phyloP scores from a whole-genome alignment of 139 green algal genomes.

The Edaphochlamys debaryana region DNA sequence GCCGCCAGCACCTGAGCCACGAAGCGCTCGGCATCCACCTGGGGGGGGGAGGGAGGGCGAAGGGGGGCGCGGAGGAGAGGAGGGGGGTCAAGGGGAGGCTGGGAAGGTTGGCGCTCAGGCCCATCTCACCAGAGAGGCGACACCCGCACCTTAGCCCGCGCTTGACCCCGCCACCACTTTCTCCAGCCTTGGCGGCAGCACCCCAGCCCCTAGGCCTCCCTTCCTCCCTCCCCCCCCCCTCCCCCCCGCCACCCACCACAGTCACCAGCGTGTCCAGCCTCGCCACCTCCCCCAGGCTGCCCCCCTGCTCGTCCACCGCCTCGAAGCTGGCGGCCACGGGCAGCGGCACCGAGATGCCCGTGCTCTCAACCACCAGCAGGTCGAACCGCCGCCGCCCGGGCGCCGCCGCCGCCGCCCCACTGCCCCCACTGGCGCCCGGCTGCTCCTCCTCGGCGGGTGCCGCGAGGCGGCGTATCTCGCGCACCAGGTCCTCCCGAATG shows the following conservation, averaged over 20 bases:
- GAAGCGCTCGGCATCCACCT: conserved; percentile 57
- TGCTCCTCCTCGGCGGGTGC: not conserved
- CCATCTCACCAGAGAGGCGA: too few species aligned
- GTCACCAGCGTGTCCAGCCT: conserved; percentile 61
- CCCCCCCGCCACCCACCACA: conserved; percentile 43
- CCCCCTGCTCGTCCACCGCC: conserved; percentile 29
- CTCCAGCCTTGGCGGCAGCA: too few species aligned
- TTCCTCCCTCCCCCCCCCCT: not conserved
- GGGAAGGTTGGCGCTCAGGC: too few species aligned
- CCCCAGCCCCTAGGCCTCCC: too few species aligned
- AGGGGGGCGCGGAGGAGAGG: not conserved
- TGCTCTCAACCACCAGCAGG: conserved; percentile 84
- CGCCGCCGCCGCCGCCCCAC: conserved; percentile 7
- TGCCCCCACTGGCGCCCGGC: conserved; percentile 14
- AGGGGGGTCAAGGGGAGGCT: too few species aligned
- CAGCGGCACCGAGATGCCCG: conserved; percentile 83
- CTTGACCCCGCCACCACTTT: too few species aligned
- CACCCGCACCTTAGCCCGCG: too few species aligned
- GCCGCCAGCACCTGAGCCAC: conserved; percentile 54
- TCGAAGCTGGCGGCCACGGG: conserved; percentile 75
- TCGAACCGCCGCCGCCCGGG: conserved; percentile 67
- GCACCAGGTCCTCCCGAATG: conserved; percentile 62
- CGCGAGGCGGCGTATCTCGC: conserved; percentile 44
- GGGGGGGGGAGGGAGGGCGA: not conserved
- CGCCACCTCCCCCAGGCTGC: conserved; percentile 42